phyloP scores from a whole-genome alignment of 768 basidiomycete genomes.

The Lentinula raphanica region DNA sequence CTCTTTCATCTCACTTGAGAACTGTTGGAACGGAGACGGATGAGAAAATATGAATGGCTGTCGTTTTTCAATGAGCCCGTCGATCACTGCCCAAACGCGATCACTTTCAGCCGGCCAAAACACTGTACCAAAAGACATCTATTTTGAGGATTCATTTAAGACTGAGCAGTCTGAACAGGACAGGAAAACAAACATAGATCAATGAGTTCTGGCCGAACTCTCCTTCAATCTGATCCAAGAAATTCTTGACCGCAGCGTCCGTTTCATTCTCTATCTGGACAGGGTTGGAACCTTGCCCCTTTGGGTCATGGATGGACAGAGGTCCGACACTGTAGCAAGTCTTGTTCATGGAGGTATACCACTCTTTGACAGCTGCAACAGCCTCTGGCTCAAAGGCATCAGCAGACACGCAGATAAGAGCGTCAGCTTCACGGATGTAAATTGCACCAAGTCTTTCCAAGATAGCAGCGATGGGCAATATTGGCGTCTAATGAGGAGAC shows the following conservation, averaged over 20 bases:
- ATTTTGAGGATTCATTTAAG: too few relatives aligned
- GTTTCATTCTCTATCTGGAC: background rate
- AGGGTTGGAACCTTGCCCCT: background rate
- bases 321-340: background rate
- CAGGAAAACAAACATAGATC: background rate
- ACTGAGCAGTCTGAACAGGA: too few relatives aligned
- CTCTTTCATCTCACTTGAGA: background rate
- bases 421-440: background rate
- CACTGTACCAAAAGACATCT: background rate
- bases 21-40: background rate
- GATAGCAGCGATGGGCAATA: background rate
- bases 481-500: background rate
- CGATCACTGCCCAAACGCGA: background rate
- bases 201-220: background rate
- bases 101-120: background rate
- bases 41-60: background rate
- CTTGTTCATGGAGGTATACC: background rate
- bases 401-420: background rate
- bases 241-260: background rate
- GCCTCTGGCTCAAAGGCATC: background rate
- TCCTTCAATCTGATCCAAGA: background rate
- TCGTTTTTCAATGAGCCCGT: background rate
- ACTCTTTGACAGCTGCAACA: background rate
- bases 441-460: background rate
- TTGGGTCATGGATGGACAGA: background rate